These are phyloP conservation scores for Monosporozyma servazzii DNA, from an alignment of 805 yeast genomes.

Conservation along the genomic window DNA sequence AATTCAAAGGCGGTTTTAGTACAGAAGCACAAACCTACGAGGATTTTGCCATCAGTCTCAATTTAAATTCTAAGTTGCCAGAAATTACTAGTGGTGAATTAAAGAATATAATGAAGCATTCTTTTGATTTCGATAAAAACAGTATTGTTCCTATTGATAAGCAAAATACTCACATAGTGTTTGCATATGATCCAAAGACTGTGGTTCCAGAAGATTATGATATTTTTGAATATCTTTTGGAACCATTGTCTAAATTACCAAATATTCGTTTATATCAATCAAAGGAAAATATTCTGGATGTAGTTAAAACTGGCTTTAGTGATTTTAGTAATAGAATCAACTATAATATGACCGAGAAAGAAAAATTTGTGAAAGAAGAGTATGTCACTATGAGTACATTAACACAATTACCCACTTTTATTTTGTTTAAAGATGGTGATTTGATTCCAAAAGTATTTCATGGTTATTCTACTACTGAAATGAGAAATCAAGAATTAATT, in stretches of 20 bases:
- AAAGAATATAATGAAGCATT: constrained; percentile 10
- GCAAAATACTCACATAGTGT: constrained; percentile 37
- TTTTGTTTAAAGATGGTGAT: constrained; percentile 50
- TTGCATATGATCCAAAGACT: constrained; percentile 43
- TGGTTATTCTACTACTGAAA: constrained; percentile 55
- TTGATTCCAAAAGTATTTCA: constrained; percentile 45
- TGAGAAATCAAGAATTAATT: constrained; percentile 41
- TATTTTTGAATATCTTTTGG: constrained; percentile 50
- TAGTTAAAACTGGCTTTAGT: constrained; percentile 32
- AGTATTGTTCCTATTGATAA: constrained; percentile 11
- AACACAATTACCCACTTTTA: constrained; percentile 53
- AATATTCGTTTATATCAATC: constrained; percentile 47
- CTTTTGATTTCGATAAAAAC: constrained; percentile 12
- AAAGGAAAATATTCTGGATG: constrained; percentile 36
- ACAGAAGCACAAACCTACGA: constrained; percentile 27
- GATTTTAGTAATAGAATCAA: constrained; percentile 37
- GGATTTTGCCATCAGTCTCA: constrained; percentile 41
- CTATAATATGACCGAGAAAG: constrained; percentile 31
- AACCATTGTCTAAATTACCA: constrained; percentile 50
- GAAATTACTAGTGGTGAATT: constrained; percentile 16
- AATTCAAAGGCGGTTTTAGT: constrained; percentile 16
- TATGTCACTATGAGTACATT: constrained; percentile 43
- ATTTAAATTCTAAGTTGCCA: constrained; percentile 37
- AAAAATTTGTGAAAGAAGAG: constrained; percentile 35
- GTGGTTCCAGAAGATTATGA: constrained; percentile 49